Evolutionary conservation across 1,139 yeast genomes (phyloP).

Genomic region (Pichia sp.): DNA sequence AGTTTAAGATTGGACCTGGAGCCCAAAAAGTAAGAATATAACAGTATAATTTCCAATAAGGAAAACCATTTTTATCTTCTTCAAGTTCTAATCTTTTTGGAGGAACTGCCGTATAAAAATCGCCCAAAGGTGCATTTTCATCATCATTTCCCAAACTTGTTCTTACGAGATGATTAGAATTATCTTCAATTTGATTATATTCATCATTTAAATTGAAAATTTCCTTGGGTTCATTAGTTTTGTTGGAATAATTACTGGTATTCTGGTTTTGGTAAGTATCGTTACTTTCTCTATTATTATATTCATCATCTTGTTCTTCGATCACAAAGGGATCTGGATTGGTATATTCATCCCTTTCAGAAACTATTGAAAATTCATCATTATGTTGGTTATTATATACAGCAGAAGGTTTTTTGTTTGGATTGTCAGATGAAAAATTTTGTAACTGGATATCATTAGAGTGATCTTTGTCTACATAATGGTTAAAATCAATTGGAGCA

Average conservation of each 20-base stretch:
- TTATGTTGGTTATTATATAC: not conserved
- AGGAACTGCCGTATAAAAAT: constrained; percentile 18
- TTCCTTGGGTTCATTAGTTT: constrained; percentile 28
- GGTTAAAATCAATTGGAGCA: not conserved
- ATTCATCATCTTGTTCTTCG: not conserved
- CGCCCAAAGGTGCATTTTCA: constrained; percentile 8
- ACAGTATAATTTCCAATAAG: constrained; percentile 81
- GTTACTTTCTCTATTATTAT: not conserved
- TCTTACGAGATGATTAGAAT: not conserved
- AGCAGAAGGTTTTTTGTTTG: not conserved
- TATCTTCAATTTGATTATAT: constrained; percentile 3
- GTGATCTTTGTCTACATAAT: not conserved
- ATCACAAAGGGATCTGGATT: constrained; percentile 4
- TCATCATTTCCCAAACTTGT: constrained; percentile 1
- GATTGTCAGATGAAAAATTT: constrained; percentile 3
- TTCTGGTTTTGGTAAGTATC: not conserved
- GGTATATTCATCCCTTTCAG: not conserved
- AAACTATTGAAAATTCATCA: constrained; percentile 2
- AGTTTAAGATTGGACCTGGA: constrained; percentile 63
- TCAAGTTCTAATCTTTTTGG: constrained; percentile 21
- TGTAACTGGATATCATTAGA: constrained; percentile 13
- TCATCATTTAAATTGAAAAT: constrained; percentile 47
- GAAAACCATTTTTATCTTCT: constrained; percentile 32
- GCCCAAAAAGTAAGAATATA: constrained; percentile 84
- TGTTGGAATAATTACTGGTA: not conserved